A percentile compares a stretch with the other conserved stretches of the same genome.
These are phyloP conservation scores for Stevia rebaudiana DNA, from an alignment of 140 eudicot species.

Conservation along the genomic window DNA sequence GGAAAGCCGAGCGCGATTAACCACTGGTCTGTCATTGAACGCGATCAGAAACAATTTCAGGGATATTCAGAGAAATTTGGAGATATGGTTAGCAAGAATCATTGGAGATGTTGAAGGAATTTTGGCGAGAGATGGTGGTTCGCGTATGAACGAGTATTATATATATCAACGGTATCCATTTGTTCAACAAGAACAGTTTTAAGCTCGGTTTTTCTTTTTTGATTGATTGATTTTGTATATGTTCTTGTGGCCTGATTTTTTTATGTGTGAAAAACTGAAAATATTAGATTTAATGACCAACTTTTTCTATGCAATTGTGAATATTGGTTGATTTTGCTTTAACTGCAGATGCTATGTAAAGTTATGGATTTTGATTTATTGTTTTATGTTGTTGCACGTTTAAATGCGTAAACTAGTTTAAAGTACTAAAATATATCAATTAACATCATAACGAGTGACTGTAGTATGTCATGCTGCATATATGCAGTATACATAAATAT, in stretches of 20 bases:
- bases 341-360: constrained; percentile 22
- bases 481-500: too few relatives aligned
- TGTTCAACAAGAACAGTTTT: constrained; percentile 43
- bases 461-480: too few relatives aligned
- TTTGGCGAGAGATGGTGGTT: constrained; percentile 76
- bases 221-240: constrained; percentile 26
- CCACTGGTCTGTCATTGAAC: constrained; percentile 60
- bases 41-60: constrained; percentile 74
- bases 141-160: constrained; percentile 69
- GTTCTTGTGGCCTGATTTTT: constrained; percentile 19
- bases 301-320: constrained; percentile 17
- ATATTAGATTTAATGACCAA: constrained; percentile 16
- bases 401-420: too few relatives aligned
- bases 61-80: constrained; percentile 88
- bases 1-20: constrained; percentile 49
- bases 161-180: constrained; percentile 57
- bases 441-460: too few relatives aligned
- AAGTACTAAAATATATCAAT: too few relatives aligned
- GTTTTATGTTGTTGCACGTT: too few relatives aligned
- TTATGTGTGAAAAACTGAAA: constrained; percentile 16
- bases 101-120: constrained; percentile 92
- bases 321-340: neutral
- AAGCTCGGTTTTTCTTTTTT: neutral
- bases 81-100: constrained; percentile 97
- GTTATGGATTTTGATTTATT: neutral